Evolutionary conservation across 768 basidiomycete genomes (phyloP), one percentile per base, ranked within the genome.

Genomic region (Nidularia sp.): DNA sequence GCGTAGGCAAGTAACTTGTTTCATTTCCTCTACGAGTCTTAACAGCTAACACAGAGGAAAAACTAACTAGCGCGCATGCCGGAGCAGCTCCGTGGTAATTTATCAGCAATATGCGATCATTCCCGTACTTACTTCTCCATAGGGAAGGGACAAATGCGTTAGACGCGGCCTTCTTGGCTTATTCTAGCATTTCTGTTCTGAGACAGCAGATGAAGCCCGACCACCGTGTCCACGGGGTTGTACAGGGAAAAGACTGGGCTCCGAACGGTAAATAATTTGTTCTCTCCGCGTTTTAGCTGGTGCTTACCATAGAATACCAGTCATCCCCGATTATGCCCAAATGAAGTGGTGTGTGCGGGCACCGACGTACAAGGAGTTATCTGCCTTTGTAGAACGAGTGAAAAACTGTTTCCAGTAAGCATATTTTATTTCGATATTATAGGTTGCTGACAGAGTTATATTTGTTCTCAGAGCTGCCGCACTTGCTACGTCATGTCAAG

Each of bases 151-250:
- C 78, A 41, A 94, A 94, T 61, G 90, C 92, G 9, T 78, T 92
- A 43, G 93, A 95, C 61, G 93, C 93, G 0, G 92, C 92, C 0
- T 88, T 93, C 63, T 69, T 91, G 6, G 88, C 91, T 0, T 94
- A 95, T 65, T 83, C 85, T 6, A 77, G 80, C 45, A 77, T 96
- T 41, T 86, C 91, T 2, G 83, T 84, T 22, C 76, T 96, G 45
- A 80, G 93, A 9, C 93, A 96, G 66, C 93, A 96, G 70, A 83
- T 93, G 53, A 84, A 85, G 64, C 93, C 93, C 0, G 81, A 85
- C 45, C 79, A 86, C 56, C 85, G 93, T 22, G 74, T 93, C 5
- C 87, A 93, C 60, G 90, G 93, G 2, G 74, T 90, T 47, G 76
- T 94, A 33, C 71, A 82, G 57, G 89, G 89, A 33, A 78, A 77